Percentiles rank a stretch among this genome's conserved stretches.
Evolutionary conservation across 2,329 filamentous ascomycete species (phyloP).

Genomic region (Claviceps monticola): DNA sequence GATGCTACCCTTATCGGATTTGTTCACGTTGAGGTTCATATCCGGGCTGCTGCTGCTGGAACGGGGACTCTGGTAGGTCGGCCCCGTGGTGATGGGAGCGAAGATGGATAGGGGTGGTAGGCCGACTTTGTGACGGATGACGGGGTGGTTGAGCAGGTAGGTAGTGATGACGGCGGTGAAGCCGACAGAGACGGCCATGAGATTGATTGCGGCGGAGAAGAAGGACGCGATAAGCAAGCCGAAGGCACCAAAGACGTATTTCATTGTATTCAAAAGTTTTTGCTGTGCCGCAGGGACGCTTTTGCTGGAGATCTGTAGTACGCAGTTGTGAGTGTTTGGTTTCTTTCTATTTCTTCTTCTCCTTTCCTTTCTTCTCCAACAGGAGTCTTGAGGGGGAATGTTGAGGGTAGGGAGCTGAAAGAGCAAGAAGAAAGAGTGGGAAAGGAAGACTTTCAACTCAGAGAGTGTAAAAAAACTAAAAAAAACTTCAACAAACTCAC

Average conservation of each 20-base stretch:
- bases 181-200: slow-evolving; percentile 30
- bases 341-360: neutral
- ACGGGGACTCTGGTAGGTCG: slow-evolving; percentile 24
- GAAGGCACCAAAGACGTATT: slow-evolving; percentile 27
- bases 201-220: slow-evolving; percentile 34
- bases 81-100: slow-evolving; percentile 6
- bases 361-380: neutral
- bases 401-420: neutral
- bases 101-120: slow-evolving; percentile 22
- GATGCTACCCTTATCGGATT: too few relatives aligned
- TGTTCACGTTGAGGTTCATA: slow-evolving; percentile 8
- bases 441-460: neutral
- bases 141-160: slow-evolving; percentile 22
- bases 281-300: slow-evolving; percentile 19
- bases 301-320: slow-evolving; percentile 21
- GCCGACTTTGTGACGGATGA: slow-evolving; percentile 23
- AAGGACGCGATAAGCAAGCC: slow-evolving; percentile 32
- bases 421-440: neutral
- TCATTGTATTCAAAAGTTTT: slow-evolving; percentile 27
- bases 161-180: slow-evolving; percentile 23
- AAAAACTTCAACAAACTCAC: slow-evolving; percentile 18
- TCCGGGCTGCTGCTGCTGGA: slow-evolving; percentile 7
- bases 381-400: too few relatives aligned
- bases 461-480: too few relatives aligned
- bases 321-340: neutral